Evolutionary conservation across 2,329 filamentous ascomycete genomes (phyloP), one percentile per base, ranked within the genome.

Genomic region (Fusarium zealandicum): DNA sequence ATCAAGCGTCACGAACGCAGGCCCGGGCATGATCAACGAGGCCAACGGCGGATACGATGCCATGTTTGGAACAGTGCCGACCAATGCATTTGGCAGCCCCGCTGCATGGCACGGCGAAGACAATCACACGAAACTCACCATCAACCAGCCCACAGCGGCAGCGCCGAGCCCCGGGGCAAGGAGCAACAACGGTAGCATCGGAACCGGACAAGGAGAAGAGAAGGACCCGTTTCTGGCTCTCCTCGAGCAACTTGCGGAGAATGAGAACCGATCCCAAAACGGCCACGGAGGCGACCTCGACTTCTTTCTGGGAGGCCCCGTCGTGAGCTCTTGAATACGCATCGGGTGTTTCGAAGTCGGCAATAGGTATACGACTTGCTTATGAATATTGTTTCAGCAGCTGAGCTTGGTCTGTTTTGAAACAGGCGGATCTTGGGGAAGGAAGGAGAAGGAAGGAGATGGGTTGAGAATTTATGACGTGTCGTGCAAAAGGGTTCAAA

Each of bases 151-250:
- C 7, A 64, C 61, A 10, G 64, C 46, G 5, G 43, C 59, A 44
- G 56, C 61, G 13, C 54, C 69, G 2, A 79, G 78, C 38, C 81
- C 82, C 0, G 80, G 77, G 1, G 76, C 69, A 2, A 75, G 76
- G 58, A 84, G 81, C 68, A 78, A 78, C 48, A 78, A 78, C 35
- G 80, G 76, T 9, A 82, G 80, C 52, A 78, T 78, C 1, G 79
- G 75, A 2, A 80, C 79, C 2, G 77, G 72, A 0, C 70, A 76
- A 3, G 78, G 76, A 3, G 82, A 87, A 16, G 90, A 93, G 62
- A 92, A 90, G 64, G 91, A 95, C 68, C 90, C 90, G 0, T 95
- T 96, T 68, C 73, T 95, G 33, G 90, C 84, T 57, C 74, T 95
- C 35, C 76, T 95, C 30, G 90, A 95, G 70, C 90, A 95, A 73